Percentiles rank a stretch among this genome's conserved stretches.
phyloP scores from a whole-genome alignment of 73 alveolate species.

The Paramecium sexaurelia region DNA sequence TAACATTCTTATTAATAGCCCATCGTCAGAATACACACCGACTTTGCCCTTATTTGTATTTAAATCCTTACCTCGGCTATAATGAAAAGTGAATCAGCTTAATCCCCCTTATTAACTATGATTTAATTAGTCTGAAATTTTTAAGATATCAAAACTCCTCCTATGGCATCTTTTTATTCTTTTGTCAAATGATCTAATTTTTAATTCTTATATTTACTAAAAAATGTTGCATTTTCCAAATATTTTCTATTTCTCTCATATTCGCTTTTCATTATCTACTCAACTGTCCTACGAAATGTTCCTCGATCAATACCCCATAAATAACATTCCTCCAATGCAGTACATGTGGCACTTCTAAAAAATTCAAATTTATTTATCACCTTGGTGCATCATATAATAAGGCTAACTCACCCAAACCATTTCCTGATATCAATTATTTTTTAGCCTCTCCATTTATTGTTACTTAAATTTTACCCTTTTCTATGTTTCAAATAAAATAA shows the following conservation, averaged over 20 bases:
- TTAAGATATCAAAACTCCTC: conserved; percentile 60
- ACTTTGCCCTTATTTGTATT: conserved; percentile 57
- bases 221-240: conserved; percentile 23
- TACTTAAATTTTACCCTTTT: conserved; percentile 68
- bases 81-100: conserved; percentile 54
- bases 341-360: conserved; percentile 72
- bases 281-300: conserved; percentile 77
- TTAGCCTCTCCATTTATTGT: conserved; percentile 53
- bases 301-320: conserved; percentile 85
- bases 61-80: conserved; percentile 51
- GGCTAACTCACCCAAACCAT: conserved; percentile 85
- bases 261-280: conserved; percentile 57
- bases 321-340: conserved; percentile 72
- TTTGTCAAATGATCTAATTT: conserved; percentile 43
- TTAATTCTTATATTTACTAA: neutral
- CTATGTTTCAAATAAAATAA: neutral
- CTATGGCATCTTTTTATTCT: conserved; percentile 60
- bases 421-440: conserved; percentile 71
- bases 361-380: neutral
- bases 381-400: conserved; percentile 82
- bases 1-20: conserved; percentile 46
- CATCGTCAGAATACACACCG: conserved; percentile 52
- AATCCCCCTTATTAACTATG: conserved; percentile 64
- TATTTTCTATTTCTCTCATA: conserved; percentile 31
- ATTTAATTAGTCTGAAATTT: conserved; percentile 38